Base-by-base conservation (phyloP, 2,329 filamentous ascomycete genomes). In the Xylaria sp. region DNA sequence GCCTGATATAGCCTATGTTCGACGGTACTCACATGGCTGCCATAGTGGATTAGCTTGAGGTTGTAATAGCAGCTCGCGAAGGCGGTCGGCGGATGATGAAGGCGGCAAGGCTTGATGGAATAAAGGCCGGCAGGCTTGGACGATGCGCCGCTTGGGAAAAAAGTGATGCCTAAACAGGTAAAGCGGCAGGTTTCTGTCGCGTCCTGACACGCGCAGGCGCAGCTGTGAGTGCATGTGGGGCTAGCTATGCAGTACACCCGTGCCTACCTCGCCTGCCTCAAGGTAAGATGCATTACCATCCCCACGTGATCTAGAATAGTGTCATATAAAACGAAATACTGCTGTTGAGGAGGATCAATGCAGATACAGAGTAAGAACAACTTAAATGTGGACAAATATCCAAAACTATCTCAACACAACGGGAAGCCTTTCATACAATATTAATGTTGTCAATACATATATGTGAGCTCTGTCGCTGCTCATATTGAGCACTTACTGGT, bases 11-110 rank as follows among this genome's bases (percentile, higher is more conserved):
- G 12, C 56, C 20, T 25, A 52, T 2, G 39, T 25, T 44, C 46
- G 62, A 54, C 7, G 25, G n/a, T 56, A 72, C 73, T 76, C 66
- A 76, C 76, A 76, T 75, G 54, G 76, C 75, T 56, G 76, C 71
- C 77, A 76, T 78, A 56, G 70, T 74, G 68, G 64, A 51, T 61
- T 44, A 48, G 44, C 20, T 41, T 46, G 48, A 12, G 52, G 51
- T 67, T 41, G 41, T 34, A 37, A 60, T 65, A 41, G 48, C 51
- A 59, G n/a, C 15, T 61, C 60, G 65, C 39, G 34, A 59, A 57
- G 37, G 58, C 44, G 41, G n/a, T 50, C 50, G 28, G 56, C 18
- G 55, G 28, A 25, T 54, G 61, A 52, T 46, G 6, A 46, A 7
- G 56, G 59, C 56, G 59, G 56, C 62, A 50, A 66, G 48, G 44